phyloP scores from a whole-genome alignment of 73 alveolate species.

The Tetrahymena thermophila region DNA sequence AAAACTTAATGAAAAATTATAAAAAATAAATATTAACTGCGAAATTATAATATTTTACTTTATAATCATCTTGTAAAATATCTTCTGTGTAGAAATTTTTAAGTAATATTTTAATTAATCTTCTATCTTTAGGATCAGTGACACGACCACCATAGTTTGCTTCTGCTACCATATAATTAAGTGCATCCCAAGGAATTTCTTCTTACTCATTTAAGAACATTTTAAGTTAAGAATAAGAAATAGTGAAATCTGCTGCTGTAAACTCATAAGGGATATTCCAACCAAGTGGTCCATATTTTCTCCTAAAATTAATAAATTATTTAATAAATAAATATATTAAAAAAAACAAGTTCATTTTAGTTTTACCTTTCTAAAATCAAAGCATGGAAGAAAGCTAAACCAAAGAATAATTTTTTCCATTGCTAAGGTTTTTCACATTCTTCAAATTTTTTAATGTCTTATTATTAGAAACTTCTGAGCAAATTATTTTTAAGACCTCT shows the following conservation, averaged over 20 bases:
- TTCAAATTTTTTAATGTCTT: slow-evolving; percentile 79
- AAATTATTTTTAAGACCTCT: slow-evolving; percentile 92
- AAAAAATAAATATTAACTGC: neutral
- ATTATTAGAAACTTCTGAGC: slow-evolving; percentile 76
- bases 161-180: slow-evolving; percentile 98
- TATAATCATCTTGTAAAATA: slow-evolving; percentile 85
- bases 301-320: slow-evolving; percentile 36
- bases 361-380: slow-evolving; percentile 78
- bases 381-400: slow-evolving; percentile 96
- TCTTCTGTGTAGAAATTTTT: slow-evolving; percentile 86
- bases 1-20: slow-evolving; percentile 43
- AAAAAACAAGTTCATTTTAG: too few species aligned
- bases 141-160: slow-evolving; percentile 99
- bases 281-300: slow-evolving; percentile 99
- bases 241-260: slow-evolving; percentile 85
- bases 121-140: slow-evolving; percentile 98
- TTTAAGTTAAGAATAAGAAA: slow-evolving; percentile 84
- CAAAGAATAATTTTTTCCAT: slow-evolving; percentile 82
- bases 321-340: too few species aligned
- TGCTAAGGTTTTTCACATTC: slow-evolving; percentile 69
- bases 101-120: slow-evolving; percentile 67
- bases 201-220: slow-evolving; percentile 93
- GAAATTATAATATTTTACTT: slow-evolving; percentile 27
- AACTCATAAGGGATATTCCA: slow-evolving; percentile 99
- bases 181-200: slow-evolving; percentile 95